phyloP scores from a whole-genome alignment of 2,329 filamentous ascomycete genomes.

The Paecilomyces niveus region DNA sequence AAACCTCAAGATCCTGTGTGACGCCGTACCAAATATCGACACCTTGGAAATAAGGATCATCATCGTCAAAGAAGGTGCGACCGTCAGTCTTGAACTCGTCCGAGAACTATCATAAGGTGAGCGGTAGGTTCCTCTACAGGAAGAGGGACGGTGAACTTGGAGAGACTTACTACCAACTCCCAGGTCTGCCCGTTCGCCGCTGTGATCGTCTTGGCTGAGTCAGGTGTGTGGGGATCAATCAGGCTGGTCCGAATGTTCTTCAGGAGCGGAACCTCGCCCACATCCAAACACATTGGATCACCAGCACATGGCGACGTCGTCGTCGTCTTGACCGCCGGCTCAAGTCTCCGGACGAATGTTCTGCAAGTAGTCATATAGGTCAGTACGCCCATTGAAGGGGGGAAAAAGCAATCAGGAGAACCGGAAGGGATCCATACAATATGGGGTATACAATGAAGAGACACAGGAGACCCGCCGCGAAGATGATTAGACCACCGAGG shows the following conservation, averaged over 20 bases:
- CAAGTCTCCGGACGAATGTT: constrained; percentile 48
- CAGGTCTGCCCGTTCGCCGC: constrained; percentile 54
- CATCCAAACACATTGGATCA: constrained; percentile 44
- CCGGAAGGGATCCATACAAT: constrained; percentile 44
- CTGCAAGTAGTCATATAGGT: constrained; percentile 28
- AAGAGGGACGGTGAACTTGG: background rate
- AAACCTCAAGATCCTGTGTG: constrained; percentile 59
- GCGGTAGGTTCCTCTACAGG: background rate
- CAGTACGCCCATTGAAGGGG: background rate
- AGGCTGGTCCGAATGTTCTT: constrained; percentile 54
- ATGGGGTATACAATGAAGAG: constrained; percentile 65
- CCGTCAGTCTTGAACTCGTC: constrained; percentile 65
- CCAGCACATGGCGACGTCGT: constrained; percentile 23
- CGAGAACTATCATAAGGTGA: constrained; percentile 46
- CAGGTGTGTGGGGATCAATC: constrained; percentile 62
- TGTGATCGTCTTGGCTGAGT: constrained; percentile 49
- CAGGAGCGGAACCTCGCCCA: constrained; percentile 45
- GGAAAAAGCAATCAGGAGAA: background rate
- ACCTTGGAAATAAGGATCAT: constrained; percentile 62
- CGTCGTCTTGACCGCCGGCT: no score
- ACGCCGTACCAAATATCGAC: constrained; percentile 68
- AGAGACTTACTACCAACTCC: constrained; percentile 50
- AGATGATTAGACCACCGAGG: constrained; percentile 53
- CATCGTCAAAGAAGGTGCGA: constrained; percentile 63
- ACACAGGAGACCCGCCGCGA: constrained; percentile 54